Evolutionary conservation across 176 grass and related monocot species (phyloP).

Genomic region (Lolium perenne): DNA sequence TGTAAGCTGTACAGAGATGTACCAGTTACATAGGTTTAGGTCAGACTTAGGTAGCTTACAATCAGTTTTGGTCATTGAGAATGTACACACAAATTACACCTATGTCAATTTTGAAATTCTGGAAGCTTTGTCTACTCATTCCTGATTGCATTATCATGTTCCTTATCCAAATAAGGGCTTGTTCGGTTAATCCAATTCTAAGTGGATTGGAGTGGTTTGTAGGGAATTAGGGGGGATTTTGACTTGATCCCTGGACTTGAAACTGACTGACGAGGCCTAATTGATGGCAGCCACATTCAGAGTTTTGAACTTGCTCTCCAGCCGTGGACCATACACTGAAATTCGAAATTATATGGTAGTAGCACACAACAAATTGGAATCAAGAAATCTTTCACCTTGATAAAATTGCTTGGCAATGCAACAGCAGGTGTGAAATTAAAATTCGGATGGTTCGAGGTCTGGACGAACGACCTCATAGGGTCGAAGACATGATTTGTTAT

Average conservation of each 20-base stretch:
- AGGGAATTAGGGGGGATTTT: too few relatives aligned
- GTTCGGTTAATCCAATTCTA: too few relatives aligned
- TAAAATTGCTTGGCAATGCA: too few relatives aligned
- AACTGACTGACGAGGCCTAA: too few relatives aligned
- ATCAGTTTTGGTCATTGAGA: slow-evolving; percentile 10
- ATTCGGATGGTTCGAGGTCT: too few relatives aligned
- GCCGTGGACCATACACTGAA: background rate
- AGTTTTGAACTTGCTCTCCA: background rate
- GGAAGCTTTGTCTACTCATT: background rate
- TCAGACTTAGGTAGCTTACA: background rate
- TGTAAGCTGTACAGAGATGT: background rate
- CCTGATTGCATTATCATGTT: background rate
- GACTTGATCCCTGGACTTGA: too few relatives aligned
- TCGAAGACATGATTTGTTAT: too few relatives aligned
- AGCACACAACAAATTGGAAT: too few relatives aligned
- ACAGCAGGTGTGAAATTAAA: too few relatives aligned
- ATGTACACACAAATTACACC: slow-evolving; percentile 3
- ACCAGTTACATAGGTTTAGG: slow-evolving; percentile 20
- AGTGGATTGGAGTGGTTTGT: too few relatives aligned
- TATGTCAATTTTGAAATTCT: background rate
- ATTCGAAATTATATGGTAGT: background rate
- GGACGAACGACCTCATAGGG: too few relatives aligned
- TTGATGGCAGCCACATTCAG: background rate
- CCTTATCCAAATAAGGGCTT: background rate
- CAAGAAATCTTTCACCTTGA: too few relatives aligned